Evolutionary conservation across 345 rosid species (phyloP).

Genomic region (Gynandropsis gynandra): DNA sequence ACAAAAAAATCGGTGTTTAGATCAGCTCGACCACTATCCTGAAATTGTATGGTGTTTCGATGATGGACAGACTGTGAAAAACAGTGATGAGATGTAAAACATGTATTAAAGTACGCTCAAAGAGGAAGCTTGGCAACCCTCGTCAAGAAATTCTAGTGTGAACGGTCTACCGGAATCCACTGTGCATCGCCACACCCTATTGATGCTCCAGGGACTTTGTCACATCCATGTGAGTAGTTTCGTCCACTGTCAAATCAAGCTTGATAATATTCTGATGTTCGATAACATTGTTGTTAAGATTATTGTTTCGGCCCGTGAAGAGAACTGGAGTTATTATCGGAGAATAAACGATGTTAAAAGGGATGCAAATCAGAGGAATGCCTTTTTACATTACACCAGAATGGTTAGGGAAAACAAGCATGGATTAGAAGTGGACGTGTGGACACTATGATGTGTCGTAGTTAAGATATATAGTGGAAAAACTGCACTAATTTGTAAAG

Average conservation of each 20-base stretch:
- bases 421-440: slow-evolving; percentile 61
- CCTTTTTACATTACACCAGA: slow-evolving; percentile 75
- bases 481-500: slow-evolving; percentile 44
- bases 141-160: too few species aligned
- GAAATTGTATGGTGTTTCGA: slow-evolving; percentile 52
- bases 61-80: slow-evolving; percentile 31
- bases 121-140: too few species aligned
- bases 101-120: slow-evolving; percentile 45
- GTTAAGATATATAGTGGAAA: slow-evolving; percentile 70
- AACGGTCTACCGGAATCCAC: too few species aligned
- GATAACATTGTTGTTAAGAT: slow-evolving; percentile 37
- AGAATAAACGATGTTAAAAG: slow-evolving; percentile 19
- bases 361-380: slow-evolving; percentile 53
- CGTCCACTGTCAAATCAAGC: slow-evolving; percentile 65
- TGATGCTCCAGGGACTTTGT: slow-evolving; percentile 47
- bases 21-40: slow-evolving; percentile 40
- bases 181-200: slow-evolving; percentile 36
- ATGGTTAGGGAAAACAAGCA: slow-evolving; percentile 40
- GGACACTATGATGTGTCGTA: slow-evolving; percentile 77
- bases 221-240: slow-evolving; percentile 55
- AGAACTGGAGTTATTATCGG: slow-evolving; percentile 15
- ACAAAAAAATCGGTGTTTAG: slow-evolving; percentile 46
- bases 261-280: slow-evolving; percentile 50
- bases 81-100: slow-evolving; percentile 40
- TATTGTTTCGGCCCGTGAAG: slow-evolving; percentile 61